Percentiles rank a stretch among this genome's conserved stretches.
These are phyloP conservation scores for Apiotrichum akiyoshidainum DNA, from an alignment of 1,284 basidiomycete genomes.

Conservation along the genomic window DNA sequence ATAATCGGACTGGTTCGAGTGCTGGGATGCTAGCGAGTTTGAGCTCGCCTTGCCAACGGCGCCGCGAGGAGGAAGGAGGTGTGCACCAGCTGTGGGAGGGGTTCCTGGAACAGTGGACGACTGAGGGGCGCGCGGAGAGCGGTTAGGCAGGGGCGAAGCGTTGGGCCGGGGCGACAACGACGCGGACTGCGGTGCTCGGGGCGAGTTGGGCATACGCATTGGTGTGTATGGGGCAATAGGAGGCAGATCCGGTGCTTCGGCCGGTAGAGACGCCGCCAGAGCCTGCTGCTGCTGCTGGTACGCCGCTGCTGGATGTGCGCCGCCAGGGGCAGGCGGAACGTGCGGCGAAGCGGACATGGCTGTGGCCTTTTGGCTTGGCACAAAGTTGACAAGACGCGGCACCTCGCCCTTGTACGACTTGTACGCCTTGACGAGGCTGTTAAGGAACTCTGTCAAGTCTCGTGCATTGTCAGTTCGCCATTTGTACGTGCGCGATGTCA, in stretches of 20 bases:
- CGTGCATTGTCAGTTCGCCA: conserved; percentile 74
- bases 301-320: too few relatives aligned
- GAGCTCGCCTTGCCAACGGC: background rate
- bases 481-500: conserved; percentile 72
- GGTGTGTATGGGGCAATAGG: background rate
- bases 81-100: background rate
- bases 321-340: too few relatives aligned
- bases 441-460: conserved; percentile 67
- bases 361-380: background rate
- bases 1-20: background rate
- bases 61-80: background rate
- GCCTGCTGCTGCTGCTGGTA: background rate
- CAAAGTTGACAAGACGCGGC: conserved; percentile 47
- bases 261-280: background rate
- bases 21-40: background rate
- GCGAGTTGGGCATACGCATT: background rate
- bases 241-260: background rate
- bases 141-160: background rate
- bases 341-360: background rate
- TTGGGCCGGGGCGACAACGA: too few relatives aligned
- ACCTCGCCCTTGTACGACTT: conserved; percentile 59
- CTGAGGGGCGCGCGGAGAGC: background rate
- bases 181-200: background rate
- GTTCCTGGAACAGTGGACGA: background rate
- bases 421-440: conserved; percentile 67